Base-by-base conservation (phyloP, 2,329 filamentous ascomycete genomes). In the Aspergillus carbonarius region DNA sequence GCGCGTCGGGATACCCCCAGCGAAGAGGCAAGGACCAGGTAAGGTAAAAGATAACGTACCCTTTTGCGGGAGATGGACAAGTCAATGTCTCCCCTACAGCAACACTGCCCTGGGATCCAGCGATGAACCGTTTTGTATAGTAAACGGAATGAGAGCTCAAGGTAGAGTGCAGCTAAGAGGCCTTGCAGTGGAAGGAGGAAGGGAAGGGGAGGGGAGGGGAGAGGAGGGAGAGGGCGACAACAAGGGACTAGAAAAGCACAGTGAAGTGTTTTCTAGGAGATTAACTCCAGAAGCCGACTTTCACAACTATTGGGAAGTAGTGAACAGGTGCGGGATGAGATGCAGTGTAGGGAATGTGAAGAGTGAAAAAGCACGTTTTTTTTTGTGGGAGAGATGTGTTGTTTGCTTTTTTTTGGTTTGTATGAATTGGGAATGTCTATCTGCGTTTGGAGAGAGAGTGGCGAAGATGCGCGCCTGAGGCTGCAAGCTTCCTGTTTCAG, bases 31-130 rank as follows among this genome's bases (percentile, higher is more conserved):
- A 60, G 58, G 35, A 23, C 44, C 44, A 30, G 27, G 25, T 30
- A 68, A 61, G 23, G 23, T 23, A 23, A 54, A 59, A 58, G 59
- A 47, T 60, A 62, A 61, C 79, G 76, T 82, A 82, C 81, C 51
- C 83, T 76, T 85, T 76, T 84, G 85, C 79, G 85, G 90, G 92
- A 96, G 92, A 96, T 90, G 82, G 92, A 96, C 92, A 96, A 96
- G 77, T 88, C 79, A 96, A 96, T 96, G 92, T 92, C 89, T 96
- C 92, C 90, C 92, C 91, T 69, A 72, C 66, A 69, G 64, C 60
- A 65, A 62, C 59, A 65, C 64, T 70, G 62, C 64, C 59, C 59
- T 61, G 44, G 44, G 44, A 48, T 60, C 37, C 37, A 57, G 49
- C 48, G 18, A 44, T 20, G 25, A 53, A 44, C 47, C 47, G 50